Evolutionary conservation across 441 rosid species (phyloP), one percentile per base, ranked within the genome.

Genomic region (Flueggea neowawraea): DNA sequence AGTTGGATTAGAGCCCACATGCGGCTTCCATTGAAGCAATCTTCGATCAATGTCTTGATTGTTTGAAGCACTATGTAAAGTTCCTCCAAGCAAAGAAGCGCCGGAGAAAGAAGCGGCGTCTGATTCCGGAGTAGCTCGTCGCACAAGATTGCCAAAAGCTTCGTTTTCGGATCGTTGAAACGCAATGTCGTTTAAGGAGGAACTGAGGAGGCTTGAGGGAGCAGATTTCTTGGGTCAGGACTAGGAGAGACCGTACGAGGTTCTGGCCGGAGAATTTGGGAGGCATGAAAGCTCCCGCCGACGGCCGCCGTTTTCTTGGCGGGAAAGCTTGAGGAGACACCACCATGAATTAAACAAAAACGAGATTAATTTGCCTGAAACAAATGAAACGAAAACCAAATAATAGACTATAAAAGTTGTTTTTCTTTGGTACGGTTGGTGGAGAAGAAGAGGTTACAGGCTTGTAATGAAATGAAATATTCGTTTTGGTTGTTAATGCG

Each of bases 61-160:
- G 91, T 75, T 54, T 88, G 96, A 49, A 93, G 72, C 44, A 90
- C 80, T 48, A 88, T 69, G 68, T 82, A 82, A 87, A 93, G 74
- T 81, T 93, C 97, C 51, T 93, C 91, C 50, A 90, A 80, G 63
- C 97, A 93, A 36, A 90, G 84, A 15, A 79, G 74, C 16, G 82
- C 66, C 0, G 95, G 76, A 3, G 90, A 80, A 60, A 77, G 70
- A 6, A 63, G 3, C 2, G 58, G 57, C 8, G 36, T 49, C 1
- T 73, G 76, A 15, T 77, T 72, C 12, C 79, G 77, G 10, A 80
- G 75, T 55, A 88, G 78, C 76, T 93, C 97, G 5, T 88, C 97
- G 78, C 90, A 84, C 6, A 88, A 55, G n/a, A 85, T 56, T 0
- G 85, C 44, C 10, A 93, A 66, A 28, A 85, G 84, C 74, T 85